These are phyloP conservation scores for California macrophylla DNA, from an alignment of 441 rosid genomes.

Conservation along the genomic window DNA sequence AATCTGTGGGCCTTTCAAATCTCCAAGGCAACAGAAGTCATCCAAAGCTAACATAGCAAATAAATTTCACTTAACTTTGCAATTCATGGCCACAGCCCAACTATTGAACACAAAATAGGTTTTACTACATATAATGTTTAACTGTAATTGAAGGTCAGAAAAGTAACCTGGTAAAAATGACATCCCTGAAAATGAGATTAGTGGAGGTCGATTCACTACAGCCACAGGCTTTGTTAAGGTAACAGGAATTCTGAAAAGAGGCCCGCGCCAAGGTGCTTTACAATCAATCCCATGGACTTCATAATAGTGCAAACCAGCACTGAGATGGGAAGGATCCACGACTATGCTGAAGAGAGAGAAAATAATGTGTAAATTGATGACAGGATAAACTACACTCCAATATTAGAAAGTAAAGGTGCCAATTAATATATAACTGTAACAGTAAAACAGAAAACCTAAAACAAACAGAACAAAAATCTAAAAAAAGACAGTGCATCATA, in stretches of 20 bases:
- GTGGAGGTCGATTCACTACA: conserved; percentile 55
- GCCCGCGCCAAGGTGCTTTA: conserved; percentile 92
- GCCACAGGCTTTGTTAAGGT: conserved; percentile 77
- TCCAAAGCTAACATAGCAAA: background rate
- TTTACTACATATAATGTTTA: conserved; percentile 6
- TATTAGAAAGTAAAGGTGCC: conserved; percentile 9
- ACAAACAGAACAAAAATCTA: background rate
- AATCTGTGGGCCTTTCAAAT: conserved; percentile 1
- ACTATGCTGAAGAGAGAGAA: conserved; percentile 57
- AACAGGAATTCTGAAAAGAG: conserved; percentile 77
- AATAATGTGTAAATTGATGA: conserved; percentile 13
- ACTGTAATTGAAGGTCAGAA: conserved; percentile 3
- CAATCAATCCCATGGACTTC: conserved; percentile 93
- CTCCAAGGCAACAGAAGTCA: background rate
- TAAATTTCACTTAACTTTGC: background rate
- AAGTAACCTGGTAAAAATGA: conserved; percentile 75
- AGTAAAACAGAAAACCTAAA: background rate
- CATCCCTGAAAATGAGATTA: conserved; percentile 60
- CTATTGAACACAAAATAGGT: background rate
- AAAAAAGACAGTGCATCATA: background rate
- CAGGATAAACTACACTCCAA: conserved; percentile 5
- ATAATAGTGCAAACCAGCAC: conserved; percentile 75
- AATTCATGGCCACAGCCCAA: background rate
- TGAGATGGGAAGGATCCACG: conserved; percentile 83
- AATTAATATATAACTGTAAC: background rate